Evolutionary conservation across 2,329 filamentous ascomycete genomes (phyloP).

Genomic region (Phyllosticta citribraziliensis): DNA sequence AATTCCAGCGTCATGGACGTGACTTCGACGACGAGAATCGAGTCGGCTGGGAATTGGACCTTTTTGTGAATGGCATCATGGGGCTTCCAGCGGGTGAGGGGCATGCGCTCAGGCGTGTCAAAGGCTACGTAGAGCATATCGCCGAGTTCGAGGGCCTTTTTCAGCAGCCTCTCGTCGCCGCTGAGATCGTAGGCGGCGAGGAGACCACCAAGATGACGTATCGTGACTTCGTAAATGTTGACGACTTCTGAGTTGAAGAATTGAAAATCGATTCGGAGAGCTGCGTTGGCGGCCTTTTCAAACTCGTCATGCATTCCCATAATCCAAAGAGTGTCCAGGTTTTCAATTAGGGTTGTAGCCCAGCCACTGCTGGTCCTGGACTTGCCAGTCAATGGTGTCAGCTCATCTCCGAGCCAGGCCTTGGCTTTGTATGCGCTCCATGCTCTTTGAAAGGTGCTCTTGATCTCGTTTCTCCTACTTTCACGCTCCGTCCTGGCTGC

Average conservation of each 20-base stretch:
- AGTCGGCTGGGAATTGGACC: slow-evolving; percentile 30
- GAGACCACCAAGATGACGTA: slow-evolving; percentile 81
- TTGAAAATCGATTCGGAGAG: slow-evolving; percentile 35
- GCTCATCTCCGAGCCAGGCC: slow-evolving; percentile 41
- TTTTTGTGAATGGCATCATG: slow-evolving; percentile 27
- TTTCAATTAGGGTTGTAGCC: slow-evolving; percentile 38
- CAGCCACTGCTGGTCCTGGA: slow-evolving; percentile 35
- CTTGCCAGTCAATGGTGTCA: slow-evolving; percentile 34
- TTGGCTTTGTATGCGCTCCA: slow-evolving; percentile 36
- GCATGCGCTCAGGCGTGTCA: slow-evolving; percentile 92
- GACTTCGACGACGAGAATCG: slow-evolving; percentile 37
- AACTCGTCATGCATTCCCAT: slow-evolving; percentile 41
- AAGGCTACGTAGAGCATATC: slow-evolving; percentile 75
- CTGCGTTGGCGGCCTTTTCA: slow-evolving; percentile 33
- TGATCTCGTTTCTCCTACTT: slow-evolving; percentile 28
- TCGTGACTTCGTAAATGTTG: slow-evolving; percentile 43
- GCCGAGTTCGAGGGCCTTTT: slow-evolving; percentile 70
- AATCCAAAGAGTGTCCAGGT: slow-evolving; percentile 38
- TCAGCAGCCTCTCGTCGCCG: slow-evolving; percentile 59
- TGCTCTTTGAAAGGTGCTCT: slow-evolving; percentile 33
- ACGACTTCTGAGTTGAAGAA: slow-evolving; percentile 27
- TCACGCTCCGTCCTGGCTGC: slow-evolving; percentile 23
- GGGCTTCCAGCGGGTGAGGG: slow-evolving; percentile 41
- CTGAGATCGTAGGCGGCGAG: slow-evolving; percentile 81
- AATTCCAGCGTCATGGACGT: slow-evolving; percentile 40